Percentiles rank a stretch among this genome's conserved stretches.
phyloP scores from a whole-genome alignment of 2,329 filamentous ascomycete genomes.

The Exophiala oligosperma region DNA sequence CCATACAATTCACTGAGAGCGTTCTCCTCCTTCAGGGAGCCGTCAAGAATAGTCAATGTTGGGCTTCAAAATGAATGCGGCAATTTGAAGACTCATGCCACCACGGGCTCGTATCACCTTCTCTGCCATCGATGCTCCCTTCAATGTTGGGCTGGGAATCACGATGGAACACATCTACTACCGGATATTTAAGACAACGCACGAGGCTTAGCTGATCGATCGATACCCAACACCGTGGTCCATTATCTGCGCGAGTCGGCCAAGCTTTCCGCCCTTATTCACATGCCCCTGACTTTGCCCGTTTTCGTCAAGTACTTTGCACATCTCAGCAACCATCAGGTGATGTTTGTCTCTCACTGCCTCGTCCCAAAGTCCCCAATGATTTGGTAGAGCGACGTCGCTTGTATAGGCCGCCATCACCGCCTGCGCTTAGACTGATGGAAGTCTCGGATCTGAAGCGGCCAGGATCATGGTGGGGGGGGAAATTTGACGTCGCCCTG shows the following conservation, averaged over 20 bases:
- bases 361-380: too few relatives aligned
- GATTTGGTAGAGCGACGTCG: too few relatives aligned
- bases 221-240: neutral
- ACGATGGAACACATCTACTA: neutral
- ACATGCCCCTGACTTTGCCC: neutral
- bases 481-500: too few relatives aligned
- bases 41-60: too few relatives aligned
- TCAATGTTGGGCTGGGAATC: neutral
- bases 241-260: neutral
- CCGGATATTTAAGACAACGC: neutral
- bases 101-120: neutral
- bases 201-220: neutral
- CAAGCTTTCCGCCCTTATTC: neutral
- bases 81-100: neutral
- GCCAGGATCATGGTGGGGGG: too few relatives aligned
- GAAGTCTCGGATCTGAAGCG: too few relatives aligned
- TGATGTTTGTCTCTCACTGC: neutral
- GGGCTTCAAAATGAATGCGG: neutral
- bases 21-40: neutral
- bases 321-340: neutral
- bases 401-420: too few relatives aligned
- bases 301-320: neutral
- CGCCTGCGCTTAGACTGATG: too few relatives aligned
- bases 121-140: neutral
- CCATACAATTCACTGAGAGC: neutral